Conservation (phyloP, 192 early-diverging fungal genomes). For the Umbelopsis ramanniana region DNA sequence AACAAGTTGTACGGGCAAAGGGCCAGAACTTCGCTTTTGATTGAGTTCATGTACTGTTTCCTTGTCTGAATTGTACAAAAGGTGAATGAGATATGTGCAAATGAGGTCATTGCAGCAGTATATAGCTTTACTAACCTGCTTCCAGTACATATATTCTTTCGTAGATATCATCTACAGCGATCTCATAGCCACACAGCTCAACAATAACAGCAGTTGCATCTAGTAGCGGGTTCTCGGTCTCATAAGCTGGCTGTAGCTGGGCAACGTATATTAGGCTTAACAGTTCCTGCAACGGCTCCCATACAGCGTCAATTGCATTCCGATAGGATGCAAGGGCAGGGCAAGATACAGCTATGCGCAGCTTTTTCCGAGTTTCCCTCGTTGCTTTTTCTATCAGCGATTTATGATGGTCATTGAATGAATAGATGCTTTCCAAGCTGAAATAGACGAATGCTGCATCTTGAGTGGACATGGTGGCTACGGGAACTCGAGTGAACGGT, state of each 20-base stretch:
- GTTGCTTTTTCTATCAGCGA: neutral
- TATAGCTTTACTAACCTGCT: constrained; percentile 1
- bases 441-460: constrained; percentile 1
- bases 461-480: neutral
- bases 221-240: constrained; percentile 46
- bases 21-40: neutral
- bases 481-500: neutral
- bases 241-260: constrained; percentile 50
- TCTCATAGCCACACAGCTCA: constrained; percentile 63
- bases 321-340: constrained; percentile 2
- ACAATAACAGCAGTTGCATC: constrained; percentile 63
- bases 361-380: neutral
- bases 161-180: constrained; percentile 38
- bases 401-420: neutral
- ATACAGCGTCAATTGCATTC: constrained; percentile 7
- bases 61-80: neutral
- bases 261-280: constrained; percentile 51
- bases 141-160: neutral
- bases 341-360: neutral
- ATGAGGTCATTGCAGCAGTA: neutral
- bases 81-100: neutral
- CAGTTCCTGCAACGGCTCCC: constrained; percentile 28
- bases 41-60: neutral
- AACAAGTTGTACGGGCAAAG: neutral
- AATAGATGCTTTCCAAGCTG: neutral